phyloP scores from a whole-genome alignment of 306 rosid genomes.

The Oxytropis ochrocephala region DNA sequence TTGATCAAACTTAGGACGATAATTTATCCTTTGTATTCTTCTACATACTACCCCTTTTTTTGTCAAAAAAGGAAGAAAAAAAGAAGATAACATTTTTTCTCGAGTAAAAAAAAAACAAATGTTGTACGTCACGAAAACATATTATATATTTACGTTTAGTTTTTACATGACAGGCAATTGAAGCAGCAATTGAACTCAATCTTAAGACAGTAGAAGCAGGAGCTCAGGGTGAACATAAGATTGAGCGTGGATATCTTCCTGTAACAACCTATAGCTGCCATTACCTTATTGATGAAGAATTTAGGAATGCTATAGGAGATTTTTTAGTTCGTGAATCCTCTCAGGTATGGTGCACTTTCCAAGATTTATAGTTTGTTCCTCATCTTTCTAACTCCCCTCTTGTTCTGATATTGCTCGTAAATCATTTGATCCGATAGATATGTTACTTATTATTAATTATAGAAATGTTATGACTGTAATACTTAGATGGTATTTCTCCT shows the following conservation, averaged over 20 bases:
- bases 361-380: neutral
- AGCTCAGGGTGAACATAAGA: conserved; percentile 99
- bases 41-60: neutral
- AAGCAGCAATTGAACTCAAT: conserved; percentile 89
- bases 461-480: neutral
- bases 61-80: neutral
- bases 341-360: conserved; percentile 47
- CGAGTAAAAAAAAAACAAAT: too few relatives aligned
- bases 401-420: neutral
- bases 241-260: conserved; percentile 90
- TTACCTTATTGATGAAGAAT: conserved; percentile 59
- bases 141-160: conserved; percentile 1
- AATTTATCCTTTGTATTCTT: neutral
- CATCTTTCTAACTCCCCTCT: neutral
- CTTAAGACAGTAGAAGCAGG: conserved; percentile 90
- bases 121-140: neutral
- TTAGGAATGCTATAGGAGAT: conserved; percentile 58
- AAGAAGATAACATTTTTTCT: too few relatives aligned
- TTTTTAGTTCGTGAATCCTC: conserved; percentile 71
- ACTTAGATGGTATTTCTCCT: neutral
- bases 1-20: too few relatives aligned
- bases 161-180: conserved; percentile 64
- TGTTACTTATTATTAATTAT: neutral
- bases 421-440: neutral
- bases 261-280: conserved; percentile 88